These are phyloP conservation scores for Yamadazyma tumulicola DNA, from an alignment of 805 yeast species.

Conservation along the genomic window DNA sequence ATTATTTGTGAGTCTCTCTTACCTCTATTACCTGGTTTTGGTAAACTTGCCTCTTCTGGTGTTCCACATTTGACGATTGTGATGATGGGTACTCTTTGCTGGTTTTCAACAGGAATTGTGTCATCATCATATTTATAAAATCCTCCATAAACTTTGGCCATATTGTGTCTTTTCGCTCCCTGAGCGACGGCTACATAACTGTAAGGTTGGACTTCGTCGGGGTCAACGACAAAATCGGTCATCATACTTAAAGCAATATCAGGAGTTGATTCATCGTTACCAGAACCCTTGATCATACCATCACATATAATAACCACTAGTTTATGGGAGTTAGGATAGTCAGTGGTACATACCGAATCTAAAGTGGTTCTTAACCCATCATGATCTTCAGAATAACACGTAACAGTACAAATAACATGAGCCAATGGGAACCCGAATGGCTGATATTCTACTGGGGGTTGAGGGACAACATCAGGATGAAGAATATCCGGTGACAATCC, in stretches of 20 bases:
- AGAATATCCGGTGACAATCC: constrained; percentile 57
- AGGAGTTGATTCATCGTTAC: constrained; percentile 83
- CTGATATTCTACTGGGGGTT: constrained; percentile 85
- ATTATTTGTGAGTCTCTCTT: constrained; percentile 93
- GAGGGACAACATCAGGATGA: constrained; percentile 80
- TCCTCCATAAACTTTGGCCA: constrained; percentile 96
- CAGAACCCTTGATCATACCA: constrained; percentile 92
- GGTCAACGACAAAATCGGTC: constrained; percentile 62
- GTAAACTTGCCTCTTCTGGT: constrained; percentile 63
- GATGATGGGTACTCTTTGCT: constrained; percentile 79
- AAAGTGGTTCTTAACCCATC: constrained; percentile 81
- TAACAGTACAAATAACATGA: constrained; percentile 49
- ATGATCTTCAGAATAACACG: constrained; percentile 93
- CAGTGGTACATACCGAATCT: constrained; percentile 93
- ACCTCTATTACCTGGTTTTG: constrained; percentile 89
- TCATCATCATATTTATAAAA: constrained; percentile 80
- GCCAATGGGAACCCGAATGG: constrained; percentile 81
- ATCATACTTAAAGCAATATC: constrained; percentile 86
- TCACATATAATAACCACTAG: constrained; percentile 84
- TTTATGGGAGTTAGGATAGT: constrained; percentile 93
- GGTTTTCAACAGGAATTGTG: constrained; percentile 75
- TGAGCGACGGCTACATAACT: constrained; percentile 95
- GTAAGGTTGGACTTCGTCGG: constrained; percentile 72
- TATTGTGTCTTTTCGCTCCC: constrained; percentile 92
- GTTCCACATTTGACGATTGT: constrained; percentile 87